phyloP scores from a whole-genome alignment of 257 asterid species.

The Gentiana macrophylla region DNA sequence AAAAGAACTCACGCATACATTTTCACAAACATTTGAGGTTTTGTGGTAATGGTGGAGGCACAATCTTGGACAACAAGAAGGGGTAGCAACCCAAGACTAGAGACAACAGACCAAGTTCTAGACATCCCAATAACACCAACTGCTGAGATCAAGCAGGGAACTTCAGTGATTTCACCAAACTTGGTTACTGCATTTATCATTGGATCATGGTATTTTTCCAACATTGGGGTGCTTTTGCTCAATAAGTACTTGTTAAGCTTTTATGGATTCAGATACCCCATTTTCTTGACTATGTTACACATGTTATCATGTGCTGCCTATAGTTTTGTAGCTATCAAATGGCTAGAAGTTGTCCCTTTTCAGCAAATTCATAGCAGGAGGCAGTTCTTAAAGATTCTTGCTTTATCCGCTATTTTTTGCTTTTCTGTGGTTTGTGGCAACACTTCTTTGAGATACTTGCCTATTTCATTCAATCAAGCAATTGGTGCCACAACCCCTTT shows the following conservation, averaged over 20 bases:
- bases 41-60: conserved; percentile 62
- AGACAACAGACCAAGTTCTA: conserved; percentile 55
- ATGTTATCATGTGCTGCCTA: conserved; percentile 77
- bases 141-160: conserved; percentile 61
- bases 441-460: conserved; percentile 79
- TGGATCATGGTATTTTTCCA: conserved; percentile 83
- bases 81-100: conserved; percentile 92
- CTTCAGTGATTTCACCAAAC: conserved; percentile 39
- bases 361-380: conserved; percentile 74
- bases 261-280: conserved; percentile 75
- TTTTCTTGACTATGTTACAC: conserved; percentile 88
- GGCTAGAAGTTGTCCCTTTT: conserved; percentile 82
- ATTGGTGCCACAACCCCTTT: conserved; percentile 95
- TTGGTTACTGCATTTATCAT: conserved; percentile 56
- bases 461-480: conserved; percentile 89
- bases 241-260: conserved; percentile 88
- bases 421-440: conserved; percentile 95
- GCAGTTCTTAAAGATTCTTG: conserved; percentile 78
- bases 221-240: conserved; percentile 76
- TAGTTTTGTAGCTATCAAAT: conserved; percentile 55
- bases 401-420: conserved; percentile 60
- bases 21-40: neutral
- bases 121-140: conserved; percentile 92
- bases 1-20: neutral
- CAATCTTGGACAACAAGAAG: conserved; percentile 94